These are phyloP conservation scores for Umbelopsis isabellina DNA, from an alignment of 192 early-diverging fungal species.

Conservation along the genomic window DNA sequence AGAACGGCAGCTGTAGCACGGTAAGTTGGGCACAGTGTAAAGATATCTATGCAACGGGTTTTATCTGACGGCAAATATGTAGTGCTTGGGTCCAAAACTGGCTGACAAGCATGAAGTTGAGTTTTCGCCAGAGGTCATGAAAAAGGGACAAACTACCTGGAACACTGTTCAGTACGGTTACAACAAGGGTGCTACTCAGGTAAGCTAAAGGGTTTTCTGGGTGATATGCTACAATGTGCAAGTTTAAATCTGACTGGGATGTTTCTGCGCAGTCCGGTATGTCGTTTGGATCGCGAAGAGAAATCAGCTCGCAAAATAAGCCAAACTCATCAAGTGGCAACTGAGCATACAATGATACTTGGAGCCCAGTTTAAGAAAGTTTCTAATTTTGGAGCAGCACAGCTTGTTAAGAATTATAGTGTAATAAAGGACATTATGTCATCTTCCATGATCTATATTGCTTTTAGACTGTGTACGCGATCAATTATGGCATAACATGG, in stretches of 20 bases:
- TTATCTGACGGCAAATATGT: slow-evolving; percentile 2
- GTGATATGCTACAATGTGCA: slow-evolving; percentile 19
- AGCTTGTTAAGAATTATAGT: too few species aligned
- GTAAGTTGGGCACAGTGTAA: slow-evolving; percentile 24
- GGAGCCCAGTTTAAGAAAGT: too few species aligned
- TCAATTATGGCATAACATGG: too few species aligned
- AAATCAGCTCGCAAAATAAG: slow-evolving; percentile 30
- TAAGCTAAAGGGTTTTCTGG: slow-evolving; percentile 42
- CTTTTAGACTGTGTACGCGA: too few species aligned
- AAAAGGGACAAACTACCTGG: slow-evolving; percentile 58
- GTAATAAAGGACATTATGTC: too few species aligned
- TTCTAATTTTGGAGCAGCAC: too few species aligned
- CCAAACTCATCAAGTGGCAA: too few species aligned
- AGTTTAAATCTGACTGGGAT: background rate
- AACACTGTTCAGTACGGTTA: slow-evolving; percentile 56
- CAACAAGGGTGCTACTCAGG: slow-evolving; percentile 52
- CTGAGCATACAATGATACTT: too few species aligned
- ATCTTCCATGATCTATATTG: too few species aligned
- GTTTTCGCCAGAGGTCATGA: slow-evolving; percentile 65
- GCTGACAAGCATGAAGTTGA: slow-evolving; percentile 66
- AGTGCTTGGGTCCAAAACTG: slow-evolving; percentile 73
- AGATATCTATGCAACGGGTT: background rate
- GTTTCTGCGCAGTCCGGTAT: slow-evolving; percentile 40
- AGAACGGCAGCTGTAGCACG: slow-evolving; percentile 52
- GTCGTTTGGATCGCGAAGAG: slow-evolving; percentile 46